Base-by-base conservation (phyloP, 2,329 filamentous ascomycete species). In the Ophiocordyceps camponoti-floridani region DNA sequence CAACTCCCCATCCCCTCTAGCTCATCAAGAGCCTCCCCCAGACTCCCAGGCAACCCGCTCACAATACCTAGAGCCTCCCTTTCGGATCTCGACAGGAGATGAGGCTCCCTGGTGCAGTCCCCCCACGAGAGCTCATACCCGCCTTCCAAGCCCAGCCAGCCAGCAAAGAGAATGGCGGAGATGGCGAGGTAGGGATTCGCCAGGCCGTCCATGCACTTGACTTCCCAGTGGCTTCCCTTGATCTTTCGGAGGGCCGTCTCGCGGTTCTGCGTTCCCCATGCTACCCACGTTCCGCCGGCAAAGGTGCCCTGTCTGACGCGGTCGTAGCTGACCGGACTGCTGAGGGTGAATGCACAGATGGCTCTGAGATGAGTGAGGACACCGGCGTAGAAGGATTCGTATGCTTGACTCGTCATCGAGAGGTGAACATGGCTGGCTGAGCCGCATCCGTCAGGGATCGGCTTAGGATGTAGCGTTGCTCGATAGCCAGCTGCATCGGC, bases 231-330 rank as follows among this genome's bases (percentile, higher is more conserved):
- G 18, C 75, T 77, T 2, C 59, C 63, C 3, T 65, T 64, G 42
- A 86, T 72, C 56, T 81, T 79, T 12, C 84, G 73, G 10, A 93
- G 65, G 0, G 84, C 80, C 4, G 76, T 69, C 63, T 89, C 83
- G 16, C 82, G 76, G 58, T 91, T 91, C 61, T 91, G 79, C 4
- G 77, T 82, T 12, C 85, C 85, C 84, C 84, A 93, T 0, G 79
- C 65, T 0, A 88, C 73, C 78, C 80, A 88, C 8, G 77, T 73
- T 0, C 83, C 83, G n/a, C 83, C 83, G 0, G 82, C 73, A 84
- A 84, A 91, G 47, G 65, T 66, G n/a, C 83, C 73, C 44, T 86
- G 78, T 1, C 63, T 60, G 11, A 84, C 68, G 4, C 84, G 73
- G 33, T 73, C 72, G 58, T 91, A 91, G 57, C 79, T 84, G 0